Percentiles rank a stretch among this genome's conserved stretches.
phyloP scores from a whole-genome alignment of 2,329 filamentous ascomycete genomes.

The Parasarocladium wereldwijsianum region DNA sequence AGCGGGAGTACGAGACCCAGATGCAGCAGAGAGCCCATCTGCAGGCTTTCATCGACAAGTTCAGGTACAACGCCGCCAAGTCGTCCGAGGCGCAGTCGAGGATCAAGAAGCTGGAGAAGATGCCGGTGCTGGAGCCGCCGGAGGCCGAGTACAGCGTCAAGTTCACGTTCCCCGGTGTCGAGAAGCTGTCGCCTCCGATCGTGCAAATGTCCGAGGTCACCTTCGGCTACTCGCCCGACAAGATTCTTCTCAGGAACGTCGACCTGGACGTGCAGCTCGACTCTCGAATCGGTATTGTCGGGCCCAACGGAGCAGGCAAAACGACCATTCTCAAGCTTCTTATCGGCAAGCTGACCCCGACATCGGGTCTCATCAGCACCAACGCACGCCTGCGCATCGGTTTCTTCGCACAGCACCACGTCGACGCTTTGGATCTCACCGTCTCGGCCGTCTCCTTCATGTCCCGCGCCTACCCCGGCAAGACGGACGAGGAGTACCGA shows the following conservation, averaged over 20 bases:
- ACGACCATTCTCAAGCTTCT: conserved; percentile 98
- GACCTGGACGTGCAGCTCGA: conserved; percentile 96
- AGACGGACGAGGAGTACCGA: conserved; percentile 91
- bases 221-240: conserved; percentile 77
- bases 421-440: conserved; percentile 85
- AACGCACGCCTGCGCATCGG: conserved; percentile 81
- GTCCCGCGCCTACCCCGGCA: conserved; percentile 80
- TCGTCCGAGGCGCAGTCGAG: conserved; percentile 95
- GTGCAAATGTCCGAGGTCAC: conserved; percentile 90
- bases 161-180: conserved; percentile 94
- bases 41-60: conserved; percentile 98
- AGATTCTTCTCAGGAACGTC: conserved; percentile 67
- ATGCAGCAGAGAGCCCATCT: conserved; percentile 88
- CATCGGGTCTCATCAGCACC: conserved; percentile 69
- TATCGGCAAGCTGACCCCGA: conserved; percentile 67
- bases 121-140: conserved; percentile 81
- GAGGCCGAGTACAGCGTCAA: conserved; percentile 92
- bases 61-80: conserved; percentile 97
- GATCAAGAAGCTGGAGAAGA: conserved; percentile 97
- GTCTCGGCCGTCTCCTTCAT: conserved; percentile 90
- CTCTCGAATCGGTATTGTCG: conserved; percentile 97
- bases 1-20: conserved; percentile 97
- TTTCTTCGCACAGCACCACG: conserved; percentile 97
- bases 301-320: conserved; percentile 96
- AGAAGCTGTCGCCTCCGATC: conserved; percentile 93